A percentile compares a stretch with the other conserved stretches of the same genome.
phyloP scores from a whole-genome alignment of 345 rosid species.

The Pistacia atlantica region DNA sequence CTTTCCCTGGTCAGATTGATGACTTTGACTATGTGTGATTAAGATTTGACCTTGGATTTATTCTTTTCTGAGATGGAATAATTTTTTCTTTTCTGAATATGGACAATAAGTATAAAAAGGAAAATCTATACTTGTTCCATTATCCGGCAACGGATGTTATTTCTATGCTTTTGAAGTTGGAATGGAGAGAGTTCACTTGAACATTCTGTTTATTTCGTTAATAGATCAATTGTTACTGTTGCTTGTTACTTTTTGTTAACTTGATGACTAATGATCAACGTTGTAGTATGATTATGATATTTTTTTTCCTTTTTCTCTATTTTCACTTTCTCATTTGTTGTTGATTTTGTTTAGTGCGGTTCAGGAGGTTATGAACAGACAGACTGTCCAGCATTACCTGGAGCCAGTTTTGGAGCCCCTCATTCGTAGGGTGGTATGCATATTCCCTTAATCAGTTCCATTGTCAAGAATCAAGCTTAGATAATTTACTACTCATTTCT shows the following conservation, averaged over 20 bases:
- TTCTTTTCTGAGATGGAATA: background rate
- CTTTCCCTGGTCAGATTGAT: background rate
- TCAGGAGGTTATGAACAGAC: slow-evolving; percentile 82
- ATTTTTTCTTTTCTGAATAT: too few species aligned
- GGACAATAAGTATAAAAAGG: background rate
- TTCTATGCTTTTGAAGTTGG: slow-evolving; percentile 5
- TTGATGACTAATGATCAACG: background rate
- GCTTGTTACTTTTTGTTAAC: background rate
- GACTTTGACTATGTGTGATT: background rate
- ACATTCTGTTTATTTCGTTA: background rate
- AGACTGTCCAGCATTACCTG: slow-evolving; percentile 66
- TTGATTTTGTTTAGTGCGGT: slow-evolving; percentile 68
- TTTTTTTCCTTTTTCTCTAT: background rate
- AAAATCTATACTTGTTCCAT: background rate
- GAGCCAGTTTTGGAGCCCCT: slow-evolving; percentile 94
- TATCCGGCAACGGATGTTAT: background rate
- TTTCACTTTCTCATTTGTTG: slow-evolving; percentile 25
- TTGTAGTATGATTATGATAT: slow-evolving; percentile 1
- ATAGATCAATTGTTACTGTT: background rate
- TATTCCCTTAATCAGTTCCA: background rate
- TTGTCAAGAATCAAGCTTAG: background rate
- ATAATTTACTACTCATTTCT: background rate
- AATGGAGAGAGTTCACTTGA: background rate
- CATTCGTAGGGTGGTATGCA: slow-evolving; percentile 91
- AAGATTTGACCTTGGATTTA: background rate